phyloP scores from a whole-genome alignment of 148 eudicot genomes.

The Arbutus unedo region DNA sequence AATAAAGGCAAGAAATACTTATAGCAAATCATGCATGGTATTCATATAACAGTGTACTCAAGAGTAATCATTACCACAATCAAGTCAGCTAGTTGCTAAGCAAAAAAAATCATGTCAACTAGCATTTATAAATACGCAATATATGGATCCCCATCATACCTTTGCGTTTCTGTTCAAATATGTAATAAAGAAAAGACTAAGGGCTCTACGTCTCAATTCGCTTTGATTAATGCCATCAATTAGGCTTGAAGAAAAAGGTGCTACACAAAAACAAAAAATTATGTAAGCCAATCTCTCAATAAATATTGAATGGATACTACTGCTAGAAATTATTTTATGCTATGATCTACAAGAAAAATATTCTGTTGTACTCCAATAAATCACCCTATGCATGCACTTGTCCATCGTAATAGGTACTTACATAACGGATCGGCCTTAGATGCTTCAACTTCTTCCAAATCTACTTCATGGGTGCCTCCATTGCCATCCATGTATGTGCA shows the following conservation, averaged over 20 bases:
- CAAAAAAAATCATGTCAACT: background rate
- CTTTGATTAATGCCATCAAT: slow-evolving; percentile 90
- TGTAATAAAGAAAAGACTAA: slow-evolving; percentile 60
- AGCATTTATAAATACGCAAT: background rate
- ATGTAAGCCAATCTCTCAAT: background rate
- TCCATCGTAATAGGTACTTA: slow-evolving; percentile 34
- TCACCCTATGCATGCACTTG: background rate
- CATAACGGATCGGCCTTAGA: slow-evolving; percentile 69
- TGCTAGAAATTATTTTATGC: background rate
- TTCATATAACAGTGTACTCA: background rate
- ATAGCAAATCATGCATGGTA: background rate
- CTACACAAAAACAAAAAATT: slow-evolving; percentile 37
- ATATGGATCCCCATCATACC: slow-evolving; percentile 38
- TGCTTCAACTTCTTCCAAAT: slow-evolving; percentile 46
- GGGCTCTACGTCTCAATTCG: slow-evolving; percentile 78
- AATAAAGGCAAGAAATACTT: background rate
- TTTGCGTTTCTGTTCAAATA: slow-evolving; percentile 53
- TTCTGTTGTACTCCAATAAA: background rate
- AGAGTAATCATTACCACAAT: background rate
- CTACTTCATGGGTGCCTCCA: slow-evolving; percentile 61
- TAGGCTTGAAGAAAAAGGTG: slow-evolving; percentile 61
- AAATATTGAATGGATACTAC: background rate
- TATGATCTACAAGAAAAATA: background rate
- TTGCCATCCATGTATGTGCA: slow-evolving; percentile 57
- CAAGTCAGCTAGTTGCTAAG: background rate